phyloP scores from a whole-genome alignment of 176 grass and related monocot genomes.

The Areca catechu region DNA sequence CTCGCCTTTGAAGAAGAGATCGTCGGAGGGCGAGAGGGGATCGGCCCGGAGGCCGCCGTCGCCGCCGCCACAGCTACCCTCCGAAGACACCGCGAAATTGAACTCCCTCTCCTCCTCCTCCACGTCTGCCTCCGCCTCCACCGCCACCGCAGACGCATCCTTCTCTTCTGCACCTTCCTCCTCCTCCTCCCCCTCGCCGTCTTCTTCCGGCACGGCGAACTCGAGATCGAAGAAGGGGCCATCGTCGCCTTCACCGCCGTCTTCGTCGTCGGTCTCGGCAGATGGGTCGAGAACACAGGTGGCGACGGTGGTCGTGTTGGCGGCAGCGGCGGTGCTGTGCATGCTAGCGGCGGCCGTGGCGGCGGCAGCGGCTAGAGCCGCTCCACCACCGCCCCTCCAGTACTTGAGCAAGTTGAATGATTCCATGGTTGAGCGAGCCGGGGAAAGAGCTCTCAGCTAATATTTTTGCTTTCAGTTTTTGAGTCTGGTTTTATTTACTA shows the following conservation, averaged over 20 bases:
- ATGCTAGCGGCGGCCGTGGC: conserved; percentile 1
- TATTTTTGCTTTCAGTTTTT: too few relatives aligned
- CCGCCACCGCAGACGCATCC: conserved; percentile 33
- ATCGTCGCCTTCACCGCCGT: conserved; percentile 12
- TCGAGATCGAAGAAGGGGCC: conserved; percentile 96
- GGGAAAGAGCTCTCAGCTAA: background rate
- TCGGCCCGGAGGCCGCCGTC: conserved; percentile 10
- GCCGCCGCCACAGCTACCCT: too few relatives aligned
- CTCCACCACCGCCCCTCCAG: conserved; percentile 44
- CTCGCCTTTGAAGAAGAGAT: conserved; percentile 33
- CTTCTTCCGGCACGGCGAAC: conserved; percentile 64
- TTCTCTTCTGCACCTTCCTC: conserved; percentile 30
- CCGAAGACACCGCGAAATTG: background rate
- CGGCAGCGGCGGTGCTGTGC: conserved; percentile 26
- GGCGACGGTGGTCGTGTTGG: conserved; percentile 6
- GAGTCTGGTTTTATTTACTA: too few relatives aligned
- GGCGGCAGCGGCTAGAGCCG: conserved; percentile 1
- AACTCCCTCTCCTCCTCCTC: conserved; percentile 31
- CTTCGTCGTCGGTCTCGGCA: conserved; percentile 7
- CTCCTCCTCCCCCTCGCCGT: conserved; percentile 13
- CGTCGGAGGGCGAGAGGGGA: conserved; percentile 21
- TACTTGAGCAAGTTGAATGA: conserved; percentile 85
- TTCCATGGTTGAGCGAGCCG: conserved; percentile 49
- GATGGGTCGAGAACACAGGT: conserved; percentile 15
- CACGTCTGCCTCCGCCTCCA: conserved; percentile 10